Conservation (phyloP, 768 basidiomycete genomes). For the Mycena alexandri region DNA sequence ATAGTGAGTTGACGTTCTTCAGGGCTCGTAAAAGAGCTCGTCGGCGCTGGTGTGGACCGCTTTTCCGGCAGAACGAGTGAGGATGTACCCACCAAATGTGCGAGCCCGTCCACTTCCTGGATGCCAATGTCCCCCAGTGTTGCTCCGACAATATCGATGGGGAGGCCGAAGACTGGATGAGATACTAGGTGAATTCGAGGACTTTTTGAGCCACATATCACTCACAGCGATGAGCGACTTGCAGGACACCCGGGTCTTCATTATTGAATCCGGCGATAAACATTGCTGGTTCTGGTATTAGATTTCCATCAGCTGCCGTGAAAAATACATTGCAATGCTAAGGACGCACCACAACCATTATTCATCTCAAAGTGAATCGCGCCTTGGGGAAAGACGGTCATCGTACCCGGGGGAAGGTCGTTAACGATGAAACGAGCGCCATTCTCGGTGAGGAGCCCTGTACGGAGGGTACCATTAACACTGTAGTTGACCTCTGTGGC, state of each 20-base stretch:
- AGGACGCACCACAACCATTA: slow-evolving; percentile 33
- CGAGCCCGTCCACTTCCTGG: slow-evolving; percentile 31
- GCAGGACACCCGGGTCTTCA: slow-evolving; percentile 34
- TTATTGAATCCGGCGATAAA: slow-evolving; percentile 38
- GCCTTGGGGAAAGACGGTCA: slow-evolving; percentile 37
- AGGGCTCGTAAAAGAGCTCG: no score
- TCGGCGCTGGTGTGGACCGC: no score
- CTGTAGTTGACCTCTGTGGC: slow-evolving; percentile 40
- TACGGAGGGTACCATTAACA: slow-evolving; percentile 39
- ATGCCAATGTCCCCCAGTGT: slow-evolving; percentile 36
- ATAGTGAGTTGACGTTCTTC: no score
- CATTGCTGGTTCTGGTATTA: slow-evolving; percentile 27
- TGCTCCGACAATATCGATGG: slow-evolving; percentile 36
- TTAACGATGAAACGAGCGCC: slow-evolving; percentile 38
- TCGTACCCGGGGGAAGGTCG: slow-evolving; percentile 34
- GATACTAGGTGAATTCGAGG: not conserved
- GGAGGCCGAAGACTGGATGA: slow-evolving; percentile 37
- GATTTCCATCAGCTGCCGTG: not conserved
- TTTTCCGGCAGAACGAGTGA: no score
- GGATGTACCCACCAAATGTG: not conserved
- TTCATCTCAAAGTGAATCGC: slow-evolving; percentile 40
- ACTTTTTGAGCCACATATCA: slow-evolving; percentile 1
- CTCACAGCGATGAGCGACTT: slow-evolving; percentile 39
- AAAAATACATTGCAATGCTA: not conserved
- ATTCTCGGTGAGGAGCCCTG: slow-evolving; percentile 41